Evolutionary conservation across 225 moss, liverwort and hornwort genomes (phyloP).

Genomic region (Polytrichum formosum): DNA sequence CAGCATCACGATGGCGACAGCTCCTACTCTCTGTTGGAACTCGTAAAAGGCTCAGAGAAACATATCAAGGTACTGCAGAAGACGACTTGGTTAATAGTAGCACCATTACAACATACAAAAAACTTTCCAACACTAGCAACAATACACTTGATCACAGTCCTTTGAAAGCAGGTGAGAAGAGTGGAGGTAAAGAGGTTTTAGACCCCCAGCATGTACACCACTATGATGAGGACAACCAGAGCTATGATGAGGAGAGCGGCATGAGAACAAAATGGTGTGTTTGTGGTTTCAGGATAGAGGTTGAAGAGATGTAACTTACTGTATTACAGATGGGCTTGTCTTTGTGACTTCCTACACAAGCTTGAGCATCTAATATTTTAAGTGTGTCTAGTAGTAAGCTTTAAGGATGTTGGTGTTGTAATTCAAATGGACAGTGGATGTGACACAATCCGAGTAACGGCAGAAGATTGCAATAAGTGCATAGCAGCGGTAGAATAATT

Average conservation of each 20-base stretch:
- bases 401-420: too few relatives aligned
- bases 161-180: not conserved
- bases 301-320: constrained; percentile 72
- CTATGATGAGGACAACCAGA: constrained; percentile 55
- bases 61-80: constrained; percentile 47
- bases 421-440: too few relatives aligned
- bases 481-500: too few relatives aligned
- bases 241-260: constrained; percentile 69
- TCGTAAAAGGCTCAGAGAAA: constrained; percentile 54
- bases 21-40: constrained; percentile 55
- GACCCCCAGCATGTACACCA: constrained; percentile 59
- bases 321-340: too few relatives aligned
- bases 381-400: too few relatives aligned
- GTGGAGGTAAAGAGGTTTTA: constrained; percentile 23
- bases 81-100: constrained; percentile 19
- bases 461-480: too few relatives aligned
- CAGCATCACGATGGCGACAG: constrained; percentile 56
- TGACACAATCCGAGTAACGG: too few relatives aligned
- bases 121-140: constrained; percentile 7
- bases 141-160: not conserved
- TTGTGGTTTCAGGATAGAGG: constrained; percentile 72
- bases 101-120: constrained; percentile 1
- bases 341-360: too few relatives aligned
- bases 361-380: too few relatives aligned
- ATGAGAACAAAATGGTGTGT: constrained; percentile 67